Conservation (phyloP, 768 basidiomycete genomes). For the Leucocoprinus leucothites region DNA sequence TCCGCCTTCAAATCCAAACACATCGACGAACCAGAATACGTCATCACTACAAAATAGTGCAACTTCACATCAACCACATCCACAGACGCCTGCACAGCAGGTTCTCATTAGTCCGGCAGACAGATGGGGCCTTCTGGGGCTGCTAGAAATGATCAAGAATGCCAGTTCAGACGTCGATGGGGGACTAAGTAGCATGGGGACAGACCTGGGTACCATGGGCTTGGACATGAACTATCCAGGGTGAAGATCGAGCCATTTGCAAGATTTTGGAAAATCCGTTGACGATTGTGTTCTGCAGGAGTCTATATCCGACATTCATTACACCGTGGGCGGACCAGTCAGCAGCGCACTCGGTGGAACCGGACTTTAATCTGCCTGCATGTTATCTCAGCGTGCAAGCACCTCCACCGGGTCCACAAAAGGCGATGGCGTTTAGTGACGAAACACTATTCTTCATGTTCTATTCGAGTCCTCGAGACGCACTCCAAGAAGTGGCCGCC, state of each 20-base stretch:
- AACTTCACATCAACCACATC: slow-evolving; percentile 44
- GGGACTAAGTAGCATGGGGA: slow-evolving; percentile 80
- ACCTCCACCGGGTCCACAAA: slow-evolving; percentile 75
- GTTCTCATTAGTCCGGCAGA: slow-evolving; percentile 91
- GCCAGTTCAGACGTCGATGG: slow-evolving; percentile 74
- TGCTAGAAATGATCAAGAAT: slow-evolving; percentile 85
- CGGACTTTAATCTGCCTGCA: slow-evolving; percentile 84
- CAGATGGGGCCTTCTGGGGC: slow-evolving; percentile 87
- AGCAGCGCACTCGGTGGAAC: slow-evolving; percentile 82
- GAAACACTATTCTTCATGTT: slow-evolving; percentile 99
- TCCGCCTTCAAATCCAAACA: slow-evolving; percentile 28
- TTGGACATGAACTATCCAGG: slow-evolving; percentile 83
- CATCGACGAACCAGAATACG: slow-evolving; percentile 32
- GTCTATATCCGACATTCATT: slow-evolving; percentile 89
- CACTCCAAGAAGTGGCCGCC: slow-evolving; percentile 90
- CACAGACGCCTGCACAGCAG: slow-evolving; percentile 92
- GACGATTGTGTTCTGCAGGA: slow-evolving; percentile 39
- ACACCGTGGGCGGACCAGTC: slow-evolving; percentile 96
- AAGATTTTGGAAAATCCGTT: slow-evolving; percentile 18
- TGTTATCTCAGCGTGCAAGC: slow-evolving; percentile 91
- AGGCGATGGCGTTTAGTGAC: slow-evolving; percentile 85
- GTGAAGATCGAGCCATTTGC: slow-evolving; percentile 43
- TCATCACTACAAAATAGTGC: slow-evolving; percentile 28
- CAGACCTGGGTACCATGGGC: slow-evolving; percentile 89
- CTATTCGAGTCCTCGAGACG: slow-evolving; percentile 90